Percentiles rank a stretch among this genome's conserved stretches.
These are phyloP conservation scores for Botryotinia narcissicola DNA, from an alignment of 2,329 filamentous ascomycete species.

Conservation along the genomic window DNA sequence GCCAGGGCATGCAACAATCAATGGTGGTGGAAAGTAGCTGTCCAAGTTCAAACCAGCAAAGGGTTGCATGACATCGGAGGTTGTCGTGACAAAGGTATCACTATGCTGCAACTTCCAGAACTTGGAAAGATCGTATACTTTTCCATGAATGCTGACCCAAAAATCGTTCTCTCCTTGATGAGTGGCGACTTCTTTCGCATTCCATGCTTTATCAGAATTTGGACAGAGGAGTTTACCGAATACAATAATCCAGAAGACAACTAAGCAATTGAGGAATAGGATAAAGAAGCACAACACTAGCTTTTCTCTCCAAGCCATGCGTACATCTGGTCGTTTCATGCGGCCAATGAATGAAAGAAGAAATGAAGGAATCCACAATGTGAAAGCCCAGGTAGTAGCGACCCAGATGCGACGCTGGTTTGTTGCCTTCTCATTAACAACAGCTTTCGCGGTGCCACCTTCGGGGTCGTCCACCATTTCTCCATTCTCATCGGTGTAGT, in stretches of 20 bases:
- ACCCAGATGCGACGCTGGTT: conserved; percentile 74
- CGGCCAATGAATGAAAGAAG: conserved; percentile 77
- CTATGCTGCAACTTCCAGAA: conserved; percentile 87
- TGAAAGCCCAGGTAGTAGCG: conserved; percentile 76
- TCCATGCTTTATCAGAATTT: conserved; percentile 89
- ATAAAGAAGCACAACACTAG: conserved; percentile 80
- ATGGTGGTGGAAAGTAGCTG: conserved; percentile 79
- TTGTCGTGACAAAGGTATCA: conserved; percentile 63
- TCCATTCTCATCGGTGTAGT: conserved; percentile 66
- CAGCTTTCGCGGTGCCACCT: conserved; percentile 70
- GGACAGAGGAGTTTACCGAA: conserved; percentile 87
- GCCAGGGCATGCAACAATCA: conserved; percentile 70
- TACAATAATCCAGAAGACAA: conserved; percentile 89
- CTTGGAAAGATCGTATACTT: conserved; percentile 87
- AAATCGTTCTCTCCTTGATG: conserved; percentile 76
- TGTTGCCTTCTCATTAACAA: conserved; percentile 67
- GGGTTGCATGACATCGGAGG: conserved; percentile 64
- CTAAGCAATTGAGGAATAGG: conserved; percentile 70
- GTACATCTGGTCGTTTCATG: conserved; percentile 96
- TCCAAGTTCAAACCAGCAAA: conserved; percentile 79
- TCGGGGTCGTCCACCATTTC: conserved; percentile 74
- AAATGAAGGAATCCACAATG: conserved; percentile 93
- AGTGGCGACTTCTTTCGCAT: conserved; percentile 61
- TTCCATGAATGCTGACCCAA: conserved; percentile 82
- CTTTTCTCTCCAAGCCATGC: conserved; percentile 97